Evolutionary conservation across 495 filamentous ascomycete genomes (phyloP).

Genomic region (Daldinia concentrica): DNA sequence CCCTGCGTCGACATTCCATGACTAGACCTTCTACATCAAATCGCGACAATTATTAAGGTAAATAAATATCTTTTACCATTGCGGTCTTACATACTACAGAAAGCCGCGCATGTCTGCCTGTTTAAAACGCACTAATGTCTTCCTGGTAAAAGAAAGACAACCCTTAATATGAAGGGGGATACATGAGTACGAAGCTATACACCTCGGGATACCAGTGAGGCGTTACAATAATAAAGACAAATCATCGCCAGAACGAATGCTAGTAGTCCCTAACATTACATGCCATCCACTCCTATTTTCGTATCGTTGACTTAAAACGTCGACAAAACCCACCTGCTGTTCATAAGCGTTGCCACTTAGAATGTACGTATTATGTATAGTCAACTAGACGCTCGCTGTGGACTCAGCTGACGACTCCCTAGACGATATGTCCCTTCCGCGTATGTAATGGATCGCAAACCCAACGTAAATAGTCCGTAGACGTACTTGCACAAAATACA

Average conservation of each 20-base stretch:
- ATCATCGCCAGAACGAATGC: not conserved
- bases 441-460: not conserved
- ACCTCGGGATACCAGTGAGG: not conserved
- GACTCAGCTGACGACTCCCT: not conserved
- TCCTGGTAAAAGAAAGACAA: not conserved
- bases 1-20: not conserved
- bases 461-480: not conserved
- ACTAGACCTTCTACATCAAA: not conserved
- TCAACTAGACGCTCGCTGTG: not conserved
- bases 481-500: not conserved
- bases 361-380: not conserved
- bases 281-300: not conserved
- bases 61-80: not conserved
- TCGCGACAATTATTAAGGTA: not conserved
- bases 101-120: not conserved
- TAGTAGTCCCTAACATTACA: not conserved
- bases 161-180: not conserved
- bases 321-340: not conserved
- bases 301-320: not conserved
- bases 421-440: not conserved
- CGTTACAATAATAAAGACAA: not conserved
- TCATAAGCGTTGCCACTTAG: not conserved
- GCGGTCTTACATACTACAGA: not conserved
- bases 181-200: not conserved
- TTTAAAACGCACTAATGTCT: not conserved